Base-by-base conservation (phyloP, 352 stramenopile species). In the Globisporangium spinosum region DNA sequence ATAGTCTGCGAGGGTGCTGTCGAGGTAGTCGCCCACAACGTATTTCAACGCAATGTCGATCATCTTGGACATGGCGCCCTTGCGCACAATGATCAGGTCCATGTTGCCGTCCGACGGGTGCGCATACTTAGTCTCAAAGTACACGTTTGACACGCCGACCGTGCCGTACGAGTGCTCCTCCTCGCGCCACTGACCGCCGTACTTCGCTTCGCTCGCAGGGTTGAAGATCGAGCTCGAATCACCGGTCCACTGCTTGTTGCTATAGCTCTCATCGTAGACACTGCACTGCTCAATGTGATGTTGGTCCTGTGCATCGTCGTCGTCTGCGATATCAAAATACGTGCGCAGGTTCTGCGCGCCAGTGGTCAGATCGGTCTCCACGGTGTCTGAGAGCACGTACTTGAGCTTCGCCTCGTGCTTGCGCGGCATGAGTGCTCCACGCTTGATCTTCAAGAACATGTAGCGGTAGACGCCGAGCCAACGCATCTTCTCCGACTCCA, bases 61-160 rank as follows among this genome's bases (percentile, higher is more conserved):
- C n/a, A 73, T 80, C 71, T 89, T 69, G 59, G 27, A 43, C 13
- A 83, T 2, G 2, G 70, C 71, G n/a, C 85, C 85, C 61, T 84
- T 83, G 45, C 81, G 82, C 3, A 80, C 83, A 54, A 89, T 86
- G 71, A 93, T 89, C 27, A 94, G 23, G 60, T 94, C 86, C 72
- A 94, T 75, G 68, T 87, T 90, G n/a, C 83, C 86, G 68, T 92
- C 86, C 25, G 82, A 92, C 38, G 83, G 83, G 66, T 94, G 86
- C 32, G 82, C 80, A 57, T 87, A 94, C 73, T 89, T 84, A 27
- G 82, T 86, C 74, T 94, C 85, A 63, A 91, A 90, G 74, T 91
- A 91, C 57, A 92, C 82, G 62, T 94, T 92, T 8, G 83, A 91
- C 12, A 77, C 86, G 23, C 82, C 86, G 32, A 85, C 74, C 0